phyloP scores from a whole-genome alignment of 768 basidiomycete genomes.

The Rubroboletus pulcherrimus region DNA sequence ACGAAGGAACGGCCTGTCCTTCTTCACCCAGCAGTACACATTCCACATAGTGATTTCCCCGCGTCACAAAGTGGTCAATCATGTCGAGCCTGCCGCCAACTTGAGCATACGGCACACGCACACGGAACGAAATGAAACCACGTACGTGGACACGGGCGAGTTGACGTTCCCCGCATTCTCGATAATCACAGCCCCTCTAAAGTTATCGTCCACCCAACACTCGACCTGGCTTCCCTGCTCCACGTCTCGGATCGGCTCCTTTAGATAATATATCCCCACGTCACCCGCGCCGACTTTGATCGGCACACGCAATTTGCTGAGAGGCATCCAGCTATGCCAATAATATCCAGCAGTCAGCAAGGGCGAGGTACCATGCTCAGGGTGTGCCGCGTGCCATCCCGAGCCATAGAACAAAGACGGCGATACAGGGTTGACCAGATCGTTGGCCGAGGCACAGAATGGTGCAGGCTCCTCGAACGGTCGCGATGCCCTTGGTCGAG shows the following conservation, averaged over 20 bases:
- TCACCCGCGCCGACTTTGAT: slow-evolving; percentile 86
- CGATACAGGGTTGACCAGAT: slow-evolving; percentile 96
- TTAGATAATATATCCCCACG: slow-evolving; percentile 85
- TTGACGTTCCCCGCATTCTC: slow-evolving; percentile 70
- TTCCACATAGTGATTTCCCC: slow-evolving; percentile 91
- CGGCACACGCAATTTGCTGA: slow-evolving; percentile 78
- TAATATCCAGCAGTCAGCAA: slow-evolving; percentile 73
- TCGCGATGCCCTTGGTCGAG: slow-evolving; percentile 48
- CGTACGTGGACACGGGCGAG: slow-evolving; percentile 65
- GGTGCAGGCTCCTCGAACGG: slow-evolving; percentile 86
- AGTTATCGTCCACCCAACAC: slow-evolving; percentile 99
- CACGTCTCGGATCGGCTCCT: slow-evolving; percentile 57
- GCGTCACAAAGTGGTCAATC: slow-evolving; percentile 83
- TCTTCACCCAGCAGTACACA: slow-evolving; percentile 88
- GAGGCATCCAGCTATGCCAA: slow-evolving; percentile 87
- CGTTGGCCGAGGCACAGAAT: slow-evolving; percentile 94
- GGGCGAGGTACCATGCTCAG: slow-evolving; percentile 42
- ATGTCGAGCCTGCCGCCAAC: slow-evolving; percentile 56
- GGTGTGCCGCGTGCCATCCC: slow-evolving; percentile 85
- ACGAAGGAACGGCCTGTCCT: slow-evolving; percentile 70
- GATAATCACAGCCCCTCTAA: slow-evolving; percentile 67
- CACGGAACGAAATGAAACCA: slow-evolving; percentile 9
- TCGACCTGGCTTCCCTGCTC: slow-evolving; percentile 69
- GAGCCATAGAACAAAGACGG: slow-evolving; percentile 89
- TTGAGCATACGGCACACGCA: background rate